These are phyloP conservation scores for Tetracladium setigerum DNA, from an alignment of 495 filamentous ascomycete genomes.

Conservation along the genomic window DNA sequence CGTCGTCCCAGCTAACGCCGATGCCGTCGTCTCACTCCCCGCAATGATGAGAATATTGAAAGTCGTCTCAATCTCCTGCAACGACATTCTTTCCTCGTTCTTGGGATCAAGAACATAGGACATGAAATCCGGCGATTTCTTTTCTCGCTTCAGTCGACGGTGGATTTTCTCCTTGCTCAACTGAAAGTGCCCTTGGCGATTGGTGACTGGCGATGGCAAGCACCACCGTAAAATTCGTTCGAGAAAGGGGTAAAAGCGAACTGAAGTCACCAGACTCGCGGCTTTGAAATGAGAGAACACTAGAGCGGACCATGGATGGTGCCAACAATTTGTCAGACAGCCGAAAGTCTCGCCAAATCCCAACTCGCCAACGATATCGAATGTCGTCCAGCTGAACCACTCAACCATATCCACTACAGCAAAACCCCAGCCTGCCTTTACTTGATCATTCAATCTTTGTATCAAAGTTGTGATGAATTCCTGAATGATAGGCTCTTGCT, in stretches of 20 bases:
- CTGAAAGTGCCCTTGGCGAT: neutral
- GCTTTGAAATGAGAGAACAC: conserved; percentile 23
- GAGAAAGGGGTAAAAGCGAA: neutral
- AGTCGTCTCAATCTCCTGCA: conserved; percentile 25
- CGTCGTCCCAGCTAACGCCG: conserved; percentile 35
- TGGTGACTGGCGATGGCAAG: neutral
- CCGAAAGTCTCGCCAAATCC: conserved; percentile 30
- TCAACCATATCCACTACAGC: conserved; percentile 18
- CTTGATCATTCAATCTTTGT: conserved; percentile 30
- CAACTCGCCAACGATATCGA: conserved; percentile 41
- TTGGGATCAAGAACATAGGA: neutral
- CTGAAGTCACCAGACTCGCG: neutral
- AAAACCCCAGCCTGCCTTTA: neutral
- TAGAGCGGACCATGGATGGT: conserved; percentile 35
- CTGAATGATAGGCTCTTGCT: conserved; percentile 37
- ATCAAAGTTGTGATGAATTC: conserved; percentile 41
- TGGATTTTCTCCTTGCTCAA: neutral
- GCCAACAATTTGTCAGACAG: conserved; percentile 34
- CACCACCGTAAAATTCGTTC: neutral
- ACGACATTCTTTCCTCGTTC: neutral
- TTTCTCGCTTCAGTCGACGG: neutral
- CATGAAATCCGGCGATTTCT: neutral
- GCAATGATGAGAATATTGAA: conserved; percentile 32
- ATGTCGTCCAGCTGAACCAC: conserved; percentile 41
- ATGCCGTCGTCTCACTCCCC: conserved; percentile 50